These are phyloP conservation scores for Candida germanica DNA, from an alignment of 805 yeast species.

Conservation along the genomic window DNA sequence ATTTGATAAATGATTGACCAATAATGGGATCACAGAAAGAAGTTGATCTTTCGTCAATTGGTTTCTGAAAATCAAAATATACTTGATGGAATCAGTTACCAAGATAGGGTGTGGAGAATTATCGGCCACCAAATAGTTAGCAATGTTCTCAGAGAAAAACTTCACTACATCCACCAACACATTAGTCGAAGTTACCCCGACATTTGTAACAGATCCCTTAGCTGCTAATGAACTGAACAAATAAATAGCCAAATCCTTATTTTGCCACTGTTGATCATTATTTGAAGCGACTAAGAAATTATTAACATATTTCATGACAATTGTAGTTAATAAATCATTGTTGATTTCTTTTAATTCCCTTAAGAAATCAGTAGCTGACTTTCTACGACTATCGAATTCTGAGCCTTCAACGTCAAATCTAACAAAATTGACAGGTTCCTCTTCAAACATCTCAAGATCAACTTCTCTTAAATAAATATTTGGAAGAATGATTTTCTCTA, in stretches of 20 bases:
- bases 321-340: slow-evolving; percentile 68
- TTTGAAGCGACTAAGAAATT: slow-evolving; percentile 53
- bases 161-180: slow-evolving; percentile 79
- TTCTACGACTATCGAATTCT: slow-evolving; percentile 87
- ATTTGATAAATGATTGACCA: slow-evolving; percentile 64
- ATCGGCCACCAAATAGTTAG: slow-evolving; percentile 64
- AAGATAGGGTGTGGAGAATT: slow-evolving; percentile 61
- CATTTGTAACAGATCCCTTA: slow-evolving; percentile 80
- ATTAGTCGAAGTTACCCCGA: slow-evolving; percentile 87
- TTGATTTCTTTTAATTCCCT: slow-evolving; percentile 80
- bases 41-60: slow-evolving; percentile 87
- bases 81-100: slow-evolving; percentile 89
- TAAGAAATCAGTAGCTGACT: slow-evolving; percentile 89
- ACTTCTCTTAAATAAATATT: slow-evolving; percentile 80
- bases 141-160: slow-evolving; percentile 78
- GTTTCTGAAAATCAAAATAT: slow-evolving; percentile 84
- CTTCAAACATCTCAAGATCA: slow-evolving; percentile 93
- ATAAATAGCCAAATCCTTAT: slow-evolving; percentile 82
- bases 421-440: slow-evolving; percentile 91
- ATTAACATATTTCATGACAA: slow-evolving; percentile 70
- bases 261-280: slow-evolving; percentile 60
- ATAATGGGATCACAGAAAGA: slow-evolving; percentile 71
- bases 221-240: slow-evolving; percentile 87
- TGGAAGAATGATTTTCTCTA: slow-evolving; percentile 83
- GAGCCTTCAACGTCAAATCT: slow-evolving; percentile 94